Percentiles rank a stretch among this genome's conserved stretches.
Conservation (phyloP, 2,329 filamentous ascomycete species). For the Colletotrichum godetiae region DNA sequence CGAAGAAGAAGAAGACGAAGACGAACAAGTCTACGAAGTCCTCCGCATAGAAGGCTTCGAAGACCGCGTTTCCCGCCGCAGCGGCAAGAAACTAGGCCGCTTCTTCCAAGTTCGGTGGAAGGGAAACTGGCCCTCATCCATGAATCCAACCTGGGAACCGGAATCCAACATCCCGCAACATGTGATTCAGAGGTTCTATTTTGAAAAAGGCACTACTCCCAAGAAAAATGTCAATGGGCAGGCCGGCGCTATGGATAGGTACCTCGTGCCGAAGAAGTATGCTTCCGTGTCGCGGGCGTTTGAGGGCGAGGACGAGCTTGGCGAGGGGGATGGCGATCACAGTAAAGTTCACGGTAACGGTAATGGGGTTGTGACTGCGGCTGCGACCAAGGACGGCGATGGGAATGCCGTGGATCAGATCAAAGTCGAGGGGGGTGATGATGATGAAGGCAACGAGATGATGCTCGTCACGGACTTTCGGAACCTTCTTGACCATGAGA, state of each 20-base stretch:
- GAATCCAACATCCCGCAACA: constrained; percentile 58
- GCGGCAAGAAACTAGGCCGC: constrained; percentile 43
- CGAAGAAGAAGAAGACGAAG: constrained; percentile 35
- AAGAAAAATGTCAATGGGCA: constrained; percentile 29
- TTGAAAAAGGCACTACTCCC: constrained; percentile 38
- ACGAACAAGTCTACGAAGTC: constrained; percentile 53
- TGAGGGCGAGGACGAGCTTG: constrained; percentile 39
- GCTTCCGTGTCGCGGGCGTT: constrained; percentile 50
- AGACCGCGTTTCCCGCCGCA: constrained; percentile 50
- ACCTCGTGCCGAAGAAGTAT: constrained; percentile 40
- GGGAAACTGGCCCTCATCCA: constrained; percentile 65
- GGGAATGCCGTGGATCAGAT: background rate
- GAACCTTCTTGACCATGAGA: too few species aligned
- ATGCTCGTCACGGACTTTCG: constrained; percentile 41
- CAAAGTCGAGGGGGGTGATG: background rate
- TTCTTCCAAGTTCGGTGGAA: constrained; percentile 67
- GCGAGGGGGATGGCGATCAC: constrained; percentile 37
- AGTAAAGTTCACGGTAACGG: constrained; percentile 39
- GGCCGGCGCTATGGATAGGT: constrained; percentile 23
- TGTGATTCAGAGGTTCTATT: constrained; percentile 55
- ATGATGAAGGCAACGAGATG: constrained; percentile 39
- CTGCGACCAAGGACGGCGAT: constrained; percentile 30
- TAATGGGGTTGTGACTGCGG: background rate
- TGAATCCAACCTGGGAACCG: constrained; percentile 71
- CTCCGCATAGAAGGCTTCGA: constrained; percentile 56